A percentile compares a stretch with the other conserved stretches of the same genome.
These are phyloP conservation scores for Phoma sp. DNA, from an alignment of 2,329 filamentous ascomycete species.

Conservation along the genomic window DNA sequence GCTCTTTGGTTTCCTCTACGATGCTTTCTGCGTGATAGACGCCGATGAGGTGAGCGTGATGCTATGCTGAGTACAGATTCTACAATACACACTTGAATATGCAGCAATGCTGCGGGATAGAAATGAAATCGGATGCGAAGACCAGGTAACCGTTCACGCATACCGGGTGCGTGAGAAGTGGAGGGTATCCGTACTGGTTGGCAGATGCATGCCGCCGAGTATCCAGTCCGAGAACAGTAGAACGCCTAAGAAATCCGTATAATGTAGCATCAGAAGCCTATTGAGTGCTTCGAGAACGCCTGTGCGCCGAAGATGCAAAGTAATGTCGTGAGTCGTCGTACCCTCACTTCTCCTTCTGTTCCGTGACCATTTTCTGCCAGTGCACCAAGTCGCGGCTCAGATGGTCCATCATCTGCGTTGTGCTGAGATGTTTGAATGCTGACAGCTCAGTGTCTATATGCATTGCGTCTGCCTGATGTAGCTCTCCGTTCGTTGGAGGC, in stretches of 20 bases:
- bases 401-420: slow-evolving; percentile 89
- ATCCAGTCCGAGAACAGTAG: slow-evolving; percentile 3
- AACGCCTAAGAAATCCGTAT: slow-evolving; percentile 25
- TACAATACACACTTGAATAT: slow-evolving; percentile 12
- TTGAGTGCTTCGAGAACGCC: neutral
- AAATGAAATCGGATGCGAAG: neutral
- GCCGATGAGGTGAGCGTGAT: neutral
- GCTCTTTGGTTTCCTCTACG: slow-evolving; percentile 1
- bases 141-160: neutral
- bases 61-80: neutral
- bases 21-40: neutral
- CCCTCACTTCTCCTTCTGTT: slow-evolving; percentile 38
- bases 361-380: slow-evolving; percentile 70
- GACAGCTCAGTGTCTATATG: slow-evolving; percentile 52
- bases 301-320: slow-evolving; percentile 13
- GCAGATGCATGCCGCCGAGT: slow-evolving; percentile 13
- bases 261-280: neutral
- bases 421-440: slow-evolving; percentile 74
- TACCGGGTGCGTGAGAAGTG: slow-evolving; percentile 26
- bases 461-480: slow-evolving; percentile 29
- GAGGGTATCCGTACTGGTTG: slow-evolving; percentile 41
- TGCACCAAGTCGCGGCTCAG: slow-evolving; percentile 80
- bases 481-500: slow-evolving; percentile 32
- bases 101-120: slow-evolving; percentile 4
- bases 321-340: neutral